Evolutionary conservation across 768 basidiomycete genomes (phyloP), one percentile per base, ranked within the genome.

Genomic region (Glaciozyma martinii): DNA sequence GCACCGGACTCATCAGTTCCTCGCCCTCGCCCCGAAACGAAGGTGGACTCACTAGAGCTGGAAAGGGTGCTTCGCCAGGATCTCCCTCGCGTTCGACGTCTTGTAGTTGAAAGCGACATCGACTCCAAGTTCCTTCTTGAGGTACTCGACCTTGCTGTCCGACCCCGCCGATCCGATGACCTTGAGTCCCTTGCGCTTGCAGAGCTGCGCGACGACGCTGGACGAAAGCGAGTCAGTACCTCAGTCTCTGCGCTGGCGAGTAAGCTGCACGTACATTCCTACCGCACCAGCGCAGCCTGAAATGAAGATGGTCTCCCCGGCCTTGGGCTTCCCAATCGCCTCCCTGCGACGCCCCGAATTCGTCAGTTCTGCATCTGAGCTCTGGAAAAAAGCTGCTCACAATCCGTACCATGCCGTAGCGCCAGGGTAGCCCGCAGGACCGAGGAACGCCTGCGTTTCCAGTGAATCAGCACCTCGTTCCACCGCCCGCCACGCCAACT

Each of bases 81-180:
- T 77, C 16, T 84, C 81, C 1, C 71, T 71, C 0, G 82, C 83
- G 55, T 78, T 77, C 1, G 78, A 78, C 0, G 80, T 86, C 79
- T 89, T 77, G 74, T 77, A 88, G 74, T 88, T 87, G 78, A 87
- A 87, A 1, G 80, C 83, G 9, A 85, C 80, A 68, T 89, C 86
- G 0, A 83, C 82, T 1, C 86, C 86, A n/a, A 86, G 68, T 4
- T 80, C 63, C 33, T 75, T 79, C 42, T 74, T 79, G 75, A 86
- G 58, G 71, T 81, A 86, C 7, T 78, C 74, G 10, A 88, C 85
- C 75, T 89, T 88, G 59, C 86, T 84, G n/a, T 88, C 85, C 0
- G 82, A 82, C 2, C 88, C 86, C 0, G 85, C 84, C 1, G 84
- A 86, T 0, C 82, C 85, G 56, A 89, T 85, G 46, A 88, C 87